These are phyloP conservation scores for Penicillium sp. DNA, from an alignment of 2,329 filamentous ascomycete species.

Conservation along the genomic window DNA sequence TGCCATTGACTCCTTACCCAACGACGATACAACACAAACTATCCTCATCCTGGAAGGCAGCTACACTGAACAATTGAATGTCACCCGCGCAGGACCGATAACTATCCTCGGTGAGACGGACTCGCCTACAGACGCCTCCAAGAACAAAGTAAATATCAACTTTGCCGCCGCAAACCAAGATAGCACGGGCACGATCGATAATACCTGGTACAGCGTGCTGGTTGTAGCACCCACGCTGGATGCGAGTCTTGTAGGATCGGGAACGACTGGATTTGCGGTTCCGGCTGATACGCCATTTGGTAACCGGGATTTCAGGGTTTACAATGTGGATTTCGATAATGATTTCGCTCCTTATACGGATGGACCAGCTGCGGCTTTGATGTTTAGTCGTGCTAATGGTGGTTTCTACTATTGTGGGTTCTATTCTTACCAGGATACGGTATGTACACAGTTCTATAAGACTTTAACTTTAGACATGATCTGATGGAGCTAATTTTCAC, in stretches of 20 bases:
- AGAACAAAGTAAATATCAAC: constrained; percentile 57
- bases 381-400: constrained; percentile 62
- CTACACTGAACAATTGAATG: constrained; percentile 65
- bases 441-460: constrained; percentile 10
- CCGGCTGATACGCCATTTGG: constrained; percentile 63
- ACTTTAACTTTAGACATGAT: background rate
- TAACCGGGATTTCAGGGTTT: constrained; percentile 62
- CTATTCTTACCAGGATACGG: constrained; percentile 69
- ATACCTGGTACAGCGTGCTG: constrained; percentile 62
- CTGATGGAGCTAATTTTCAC: background rate
- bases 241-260: constrained; percentile 61
- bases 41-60: constrained; percentile 62
- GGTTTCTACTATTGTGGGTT: constrained; percentile 68
- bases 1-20: constrained; percentile 49
- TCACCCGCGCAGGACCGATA: constrained; percentile 62
- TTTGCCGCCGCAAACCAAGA: constrained; percentile 59
- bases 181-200: constrained; percentile 50
- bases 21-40: constrained; percentile 48
- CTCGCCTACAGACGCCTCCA: constrained; percentile 47
- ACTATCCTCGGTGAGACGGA: constrained; percentile 61
- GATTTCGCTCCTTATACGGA: constrained; percentile 53
- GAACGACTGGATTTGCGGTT: constrained; percentile 62
- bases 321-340: constrained; percentile 68
- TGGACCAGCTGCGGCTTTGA: constrained; percentile 61
- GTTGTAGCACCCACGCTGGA: constrained; percentile 65